phyloP scores from a whole-genome alignment of 768 basidiomycete genomes.

The Kwoniella europaea region DNA sequence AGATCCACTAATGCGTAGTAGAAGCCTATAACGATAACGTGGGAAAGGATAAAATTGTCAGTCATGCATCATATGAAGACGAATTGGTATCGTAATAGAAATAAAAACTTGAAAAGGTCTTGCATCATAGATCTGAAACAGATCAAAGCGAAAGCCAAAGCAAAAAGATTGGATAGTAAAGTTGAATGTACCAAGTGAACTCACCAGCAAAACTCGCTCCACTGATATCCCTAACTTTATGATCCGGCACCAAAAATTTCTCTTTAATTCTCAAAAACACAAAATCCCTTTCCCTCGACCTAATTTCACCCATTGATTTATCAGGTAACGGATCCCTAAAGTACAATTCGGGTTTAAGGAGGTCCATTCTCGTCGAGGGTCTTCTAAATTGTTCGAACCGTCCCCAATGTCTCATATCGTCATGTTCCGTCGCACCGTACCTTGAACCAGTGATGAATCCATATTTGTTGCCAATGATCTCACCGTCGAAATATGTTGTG shows the following conservation, averaged over 20 bases:
- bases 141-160: background rate
- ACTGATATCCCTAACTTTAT: slow-evolving; percentile 88
- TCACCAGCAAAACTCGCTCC: slow-evolving; percentile 93
- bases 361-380: slow-evolving; percentile 70
- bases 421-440: slow-evolving; percentile 73
- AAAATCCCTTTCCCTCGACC: slow-evolving; percentile 51
- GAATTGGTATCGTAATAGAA: background rate
- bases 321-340: slow-evolving; percentile 63
- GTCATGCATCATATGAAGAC: too few relatives aligned
- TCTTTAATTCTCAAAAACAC: slow-evolving; percentile 99
- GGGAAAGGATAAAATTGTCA: background rate
- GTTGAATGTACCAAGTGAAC: slow-evolving; percentile 41
- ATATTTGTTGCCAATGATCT: slow-evolving; percentile 87
- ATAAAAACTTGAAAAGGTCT: background rate
- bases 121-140: background rate
- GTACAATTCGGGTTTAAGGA: slow-evolving; percentile 76
- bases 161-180: background rate
- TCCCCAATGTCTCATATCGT: slow-evolving; percentile 93
- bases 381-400: slow-evolving; percentile 89
- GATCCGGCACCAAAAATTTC: slow-evolving; percentile 91
- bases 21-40: slow-evolving; percentile 66
- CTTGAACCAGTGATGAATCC: slow-evolving; percentile 81
- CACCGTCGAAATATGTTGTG: slow-evolving; percentile 95
- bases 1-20: slow-evolving; percentile 96
- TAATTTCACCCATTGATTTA: slow-evolving; percentile 28